Base-by-base conservation (phyloP, 331 rosid species). In the Telfairia occidentalis region DNA sequence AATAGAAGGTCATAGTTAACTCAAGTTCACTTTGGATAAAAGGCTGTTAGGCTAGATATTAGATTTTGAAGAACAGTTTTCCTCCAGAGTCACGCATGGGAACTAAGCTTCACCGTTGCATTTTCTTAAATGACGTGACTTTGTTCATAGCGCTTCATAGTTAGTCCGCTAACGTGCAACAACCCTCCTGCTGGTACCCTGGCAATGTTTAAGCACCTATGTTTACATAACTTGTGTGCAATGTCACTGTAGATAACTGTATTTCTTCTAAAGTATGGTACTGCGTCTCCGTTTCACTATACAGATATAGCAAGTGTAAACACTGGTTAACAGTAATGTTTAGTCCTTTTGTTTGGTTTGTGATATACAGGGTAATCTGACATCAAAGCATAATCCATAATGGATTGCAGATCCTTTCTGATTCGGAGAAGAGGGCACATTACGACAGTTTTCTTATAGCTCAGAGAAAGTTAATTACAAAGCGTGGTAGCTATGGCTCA, bases 401-500 rank as follows among this genome's bases (percentile, higher is more conserved):
- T 88, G 85, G 84, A 76, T 82, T 89, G 92, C 98, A 93, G 98
- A 89, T 93, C 82, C 96, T 93, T 87, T 93, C 98, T 48, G 96
- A 93, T 83, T 77, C 95, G 40, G 82, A 64, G 66, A 91, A 78
- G 92, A 89, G 97, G 83, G 82, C 88, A 42, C 91, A 89, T 53
- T 94, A 94, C 52, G 97, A 94, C 81, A 84, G 76, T 73, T 86
- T 88, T 79, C 79, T 94, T 80, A 74, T 83, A 76, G 79, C 90
- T 78, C 95, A 88, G 86, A 88, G 88, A 79, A 89, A 84, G 84
- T 74, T 87, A 60, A 71, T 82, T 81, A 83, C 75, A 81, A 87
- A 76, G 75, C 85, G 71, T 55, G 60, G 87, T 37, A 61, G 78
- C 23, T 78, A 80, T 34, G 82, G 85, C 74, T 72, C 81, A 28